Evolutionary conservation across 1,284 basidiomycete species (phyloP), one percentile per base, ranked within the genome.

Genomic region (Cryptococcus floricola): DNA sequence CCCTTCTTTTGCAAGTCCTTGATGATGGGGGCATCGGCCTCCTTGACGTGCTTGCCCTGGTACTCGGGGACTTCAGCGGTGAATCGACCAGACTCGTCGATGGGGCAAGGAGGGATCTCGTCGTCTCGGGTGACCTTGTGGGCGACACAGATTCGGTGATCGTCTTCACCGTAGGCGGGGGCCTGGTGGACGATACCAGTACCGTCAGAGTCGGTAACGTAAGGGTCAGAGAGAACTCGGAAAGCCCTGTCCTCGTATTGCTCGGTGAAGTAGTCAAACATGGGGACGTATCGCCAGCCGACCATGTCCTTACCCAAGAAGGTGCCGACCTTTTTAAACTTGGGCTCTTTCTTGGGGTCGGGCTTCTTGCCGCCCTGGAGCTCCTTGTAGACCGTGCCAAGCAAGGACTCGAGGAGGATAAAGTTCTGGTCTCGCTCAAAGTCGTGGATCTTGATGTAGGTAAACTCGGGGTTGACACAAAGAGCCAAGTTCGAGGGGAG

Each of bases 161-260:
- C 96, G 69, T 99, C 96, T 71, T 98, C 96, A 82, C 96, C 96
- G 70, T 97, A 98, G 0, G 90, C 94, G 2, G 96, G 96, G 1
- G 96, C 93, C 79, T 99, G 96, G 76, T 98, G 96, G 49, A 99
- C 96, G 69, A 98, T 95, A 75, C 95, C 95, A 39, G 96, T 99
- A 78, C 96, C 95, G 55, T 94, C 91, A 13, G 86, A 83, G 64
- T 87, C 89, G 2, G 92, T 97, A 52, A 99, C 95, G 73, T 99
- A 99, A 0, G 86, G 87, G 74, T 98, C 96, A 28, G 84, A 83
- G 7, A 98, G 76, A 16, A 98, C 91, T 55, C 88, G 81, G 83
- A 97, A 98, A 0, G 91, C 95, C 63, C 85, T 86, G 75, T 93
- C 91, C 75, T 91, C 88, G 75, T 85, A 98, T 88, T 95, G 84